Conservation (phyloP, 164 flowering plant species). For the Vitis amurensis region DNA sequence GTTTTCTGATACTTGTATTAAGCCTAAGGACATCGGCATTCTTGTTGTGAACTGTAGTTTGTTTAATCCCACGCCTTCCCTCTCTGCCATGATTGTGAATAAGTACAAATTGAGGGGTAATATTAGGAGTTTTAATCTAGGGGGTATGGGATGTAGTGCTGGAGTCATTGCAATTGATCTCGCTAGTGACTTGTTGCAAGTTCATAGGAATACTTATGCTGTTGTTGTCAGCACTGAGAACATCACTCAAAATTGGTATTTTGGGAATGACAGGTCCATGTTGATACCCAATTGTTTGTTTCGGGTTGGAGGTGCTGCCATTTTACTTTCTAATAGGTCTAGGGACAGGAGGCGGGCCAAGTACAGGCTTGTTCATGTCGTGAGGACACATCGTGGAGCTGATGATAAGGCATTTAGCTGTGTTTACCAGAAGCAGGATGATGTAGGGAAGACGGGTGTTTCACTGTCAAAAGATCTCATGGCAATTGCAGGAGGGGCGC, state of each 20-base stretch:
- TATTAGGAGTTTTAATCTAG: constrained; percentile 20
- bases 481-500: constrained; percentile 43
- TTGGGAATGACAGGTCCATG: constrained; percentile 39
- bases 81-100: constrained; percentile 20
- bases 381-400: constrained; percentile 40
- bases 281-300: constrained; percentile 40
- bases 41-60: constrained; percentile 25
- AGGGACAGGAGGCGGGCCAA: constrained; percentile 30
- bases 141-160: constrained; percentile 47
- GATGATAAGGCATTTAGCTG: constrained; percentile 38
- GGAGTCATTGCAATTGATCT: constrained; percentile 38
- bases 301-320: constrained; percentile 38
- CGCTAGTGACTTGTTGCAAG: constrained; percentile 32
- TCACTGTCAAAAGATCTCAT: constrained; percentile 37
- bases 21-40: constrained; percentile 33
- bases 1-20: constrained; percentile 23
- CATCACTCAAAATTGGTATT: constrained; percentile 40
- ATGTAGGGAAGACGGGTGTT: constrained; percentile 33
- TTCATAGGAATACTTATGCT: constrained; percentile 35
- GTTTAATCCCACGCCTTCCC: constrained; percentile 20
- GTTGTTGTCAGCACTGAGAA: constrained; percentile 41
- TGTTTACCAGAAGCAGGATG: constrained; percentile 36
- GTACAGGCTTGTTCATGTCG: constrained; percentile 34
- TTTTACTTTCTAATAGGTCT: constrained; percentile 32
- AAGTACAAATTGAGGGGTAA: constrained; percentile 20